Percentiles rank a stretch among this genome's conserved stretches.
Evolutionary conservation across 2,329 filamentous ascomycete species (phyloP).

Genomic region (Cladophialophora bantiana): DNA sequence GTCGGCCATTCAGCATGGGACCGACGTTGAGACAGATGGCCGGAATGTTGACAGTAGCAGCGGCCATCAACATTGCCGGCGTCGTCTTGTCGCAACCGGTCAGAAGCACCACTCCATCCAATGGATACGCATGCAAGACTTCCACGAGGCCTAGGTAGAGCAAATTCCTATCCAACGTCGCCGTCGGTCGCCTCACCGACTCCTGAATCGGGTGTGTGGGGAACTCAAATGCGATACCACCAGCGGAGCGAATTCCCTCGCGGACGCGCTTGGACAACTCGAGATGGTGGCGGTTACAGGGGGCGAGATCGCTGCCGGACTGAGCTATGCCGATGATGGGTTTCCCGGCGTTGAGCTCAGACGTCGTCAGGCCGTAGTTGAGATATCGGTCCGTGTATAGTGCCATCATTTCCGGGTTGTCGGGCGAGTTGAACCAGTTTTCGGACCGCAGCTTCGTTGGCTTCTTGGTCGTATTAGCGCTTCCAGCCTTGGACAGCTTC

Average conservation of each 20-base stretch:
- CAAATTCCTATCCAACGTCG: constrained; percentile 59
- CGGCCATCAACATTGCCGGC: constrained; percentile 60
- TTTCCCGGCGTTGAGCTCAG: constrained; percentile 58
- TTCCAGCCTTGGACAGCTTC: constrained; percentile 44
- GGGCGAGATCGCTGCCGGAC: constrained; percentile 59
- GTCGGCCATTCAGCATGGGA: constrained; percentile 61
- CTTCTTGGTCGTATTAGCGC: constrained; percentile 25
- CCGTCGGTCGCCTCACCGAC: constrained; percentile 56
- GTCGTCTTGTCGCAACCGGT: constrained; percentile 63
- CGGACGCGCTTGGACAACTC: constrained; percentile 59
- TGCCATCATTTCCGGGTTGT: constrained; percentile 54
- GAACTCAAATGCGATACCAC: constrained; percentile 60
- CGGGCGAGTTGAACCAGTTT: constrained; percentile 54
- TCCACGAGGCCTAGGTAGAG: constrained; percentile 59
- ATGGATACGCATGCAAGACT: constrained; percentile 56
- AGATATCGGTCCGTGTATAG: constrained; percentile 60
- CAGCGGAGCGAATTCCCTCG: constrained; percentile 58
- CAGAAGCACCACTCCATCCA: constrained; percentile 60
- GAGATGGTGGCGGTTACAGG: constrained; percentile 60
- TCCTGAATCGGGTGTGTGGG: constrained; percentile 62
- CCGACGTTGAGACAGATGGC: constrained; percentile 61
- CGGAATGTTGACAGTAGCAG: constrained; percentile 60
- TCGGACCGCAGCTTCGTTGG: constrained; percentile 49
- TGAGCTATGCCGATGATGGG: constrained; percentile 62
- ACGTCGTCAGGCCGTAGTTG: constrained; percentile 58